Percentiles rank a stretch among this genome's conserved stretches.
Conservation (phyloP, 1,284 basidiomycete species). For the Ustilago lituana region DNA sequence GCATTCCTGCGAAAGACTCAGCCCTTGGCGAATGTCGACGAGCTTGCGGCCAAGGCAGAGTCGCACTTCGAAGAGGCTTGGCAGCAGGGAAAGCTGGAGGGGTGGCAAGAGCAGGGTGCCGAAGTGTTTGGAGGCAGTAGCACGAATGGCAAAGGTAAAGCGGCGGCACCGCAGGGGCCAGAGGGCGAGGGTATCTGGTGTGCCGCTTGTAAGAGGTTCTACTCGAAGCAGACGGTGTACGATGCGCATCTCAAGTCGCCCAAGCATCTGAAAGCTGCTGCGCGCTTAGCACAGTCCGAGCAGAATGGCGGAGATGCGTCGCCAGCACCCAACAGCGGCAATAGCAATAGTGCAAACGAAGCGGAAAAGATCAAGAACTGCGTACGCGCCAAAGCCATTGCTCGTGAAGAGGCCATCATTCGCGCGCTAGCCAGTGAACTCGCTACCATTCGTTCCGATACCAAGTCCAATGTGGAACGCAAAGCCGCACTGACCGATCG, state of each 20-base stretch:
- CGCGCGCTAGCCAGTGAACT: constrained; percentile 38
- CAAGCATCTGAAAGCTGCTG: constrained; percentile 89
- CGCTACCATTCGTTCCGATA: constrained; percentile 68
- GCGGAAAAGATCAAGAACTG: constrained; percentile 34
- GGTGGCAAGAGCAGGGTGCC: constrained; percentile 75
- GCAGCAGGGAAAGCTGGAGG: constrained; percentile 78
- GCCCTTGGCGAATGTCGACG: constrained; percentile 83
- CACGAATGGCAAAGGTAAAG: constrained; percentile 61
- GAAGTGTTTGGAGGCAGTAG: constrained; percentile 33
- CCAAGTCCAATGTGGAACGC: constrained; percentile 94
- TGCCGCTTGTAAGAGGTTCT: constrained; percentile 88
- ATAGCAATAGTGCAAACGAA: constrained; percentile 4
- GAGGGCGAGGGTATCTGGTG: constrained; percentile 85
- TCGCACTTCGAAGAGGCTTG: constrained; percentile 81
- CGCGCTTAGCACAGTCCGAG: constrained; percentile 74
- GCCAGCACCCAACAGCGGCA: neutral
- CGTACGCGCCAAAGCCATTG: constrained; percentile 47
- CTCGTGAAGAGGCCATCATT: constrained; percentile 56
- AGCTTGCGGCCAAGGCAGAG: constrained; percentile 75
- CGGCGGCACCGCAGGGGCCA: neutral
- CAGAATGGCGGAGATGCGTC: neutral
- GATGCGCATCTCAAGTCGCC: constrained; percentile 93
- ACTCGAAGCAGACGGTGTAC: constrained; percentile 97
- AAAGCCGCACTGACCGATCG: constrained; percentile 93
- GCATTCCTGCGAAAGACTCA: constrained; percentile 87